Evolutionary conservation across 2,329 filamentous ascomycete species (phyloP).

Genomic region (Hypoxylon sp.): DNA sequence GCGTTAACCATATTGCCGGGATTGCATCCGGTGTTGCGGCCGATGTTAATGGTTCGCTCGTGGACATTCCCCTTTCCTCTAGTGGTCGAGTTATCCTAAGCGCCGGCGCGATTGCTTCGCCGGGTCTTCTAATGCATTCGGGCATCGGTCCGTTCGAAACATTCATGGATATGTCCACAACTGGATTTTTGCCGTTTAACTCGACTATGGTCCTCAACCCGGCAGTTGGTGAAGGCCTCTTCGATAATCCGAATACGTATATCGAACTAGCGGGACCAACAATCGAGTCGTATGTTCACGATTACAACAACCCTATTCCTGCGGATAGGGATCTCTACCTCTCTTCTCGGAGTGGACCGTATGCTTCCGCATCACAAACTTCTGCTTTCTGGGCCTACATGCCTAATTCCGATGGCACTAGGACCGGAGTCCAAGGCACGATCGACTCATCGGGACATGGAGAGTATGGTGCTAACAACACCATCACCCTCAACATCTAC

Average conservation of each 20-base stretch:
- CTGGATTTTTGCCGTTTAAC: constrained; percentile 45
- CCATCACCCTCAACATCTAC: constrained; percentile 70
- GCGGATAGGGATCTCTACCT: constrained; percentile 64
- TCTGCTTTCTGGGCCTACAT: constrained; percentile 67
- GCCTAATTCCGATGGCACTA: constrained; percentile 58
- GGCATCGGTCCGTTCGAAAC: constrained; percentile 55
- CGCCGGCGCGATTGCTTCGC: constrained; percentile 55
- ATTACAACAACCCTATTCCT: constrained; percentile 60
- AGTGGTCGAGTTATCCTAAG: constrained; percentile 55
- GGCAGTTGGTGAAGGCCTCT: constrained; percentile 65
- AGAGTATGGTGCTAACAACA: constrained; percentile 59
- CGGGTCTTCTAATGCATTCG: constrained; percentile 58
- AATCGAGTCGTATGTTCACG: constrained; percentile 64
- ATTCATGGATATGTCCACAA: constrained; percentile 39
- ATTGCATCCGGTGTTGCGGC: constrained; percentile 61
- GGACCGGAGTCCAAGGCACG: constrained; percentile 66
- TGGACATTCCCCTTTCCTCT: constrained; percentile 52
- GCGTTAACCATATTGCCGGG: constrained; percentile 59
- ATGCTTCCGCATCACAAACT: constrained; percentile 67
- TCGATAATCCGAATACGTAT: constrained; percentile 70
- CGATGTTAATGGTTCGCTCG: constrained; percentile 52
- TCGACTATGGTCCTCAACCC: constrained; percentile 64
- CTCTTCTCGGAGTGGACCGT: constrained; percentile 63
- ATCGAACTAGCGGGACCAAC: constrained; percentile 62
- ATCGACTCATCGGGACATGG: constrained; percentile 64